Base-by-base conservation (phyloP, 176 grass and related monocot species). In the Canna indica region DNA sequence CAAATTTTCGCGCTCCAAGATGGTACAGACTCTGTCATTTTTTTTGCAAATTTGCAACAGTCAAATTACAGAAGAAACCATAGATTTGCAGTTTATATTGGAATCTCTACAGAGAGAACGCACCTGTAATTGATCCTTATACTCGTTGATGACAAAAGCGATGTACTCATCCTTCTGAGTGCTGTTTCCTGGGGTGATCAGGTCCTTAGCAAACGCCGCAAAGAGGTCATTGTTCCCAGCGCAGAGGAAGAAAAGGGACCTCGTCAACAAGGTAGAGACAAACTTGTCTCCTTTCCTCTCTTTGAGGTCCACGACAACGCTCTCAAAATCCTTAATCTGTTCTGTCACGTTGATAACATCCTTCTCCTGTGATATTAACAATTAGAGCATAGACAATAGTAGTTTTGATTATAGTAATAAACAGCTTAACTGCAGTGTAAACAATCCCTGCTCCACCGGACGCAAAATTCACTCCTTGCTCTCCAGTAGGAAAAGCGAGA, bases 401-500 rank as follows among this genome's bases (percentile, higher is more conserved):
- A 24, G 39, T 48, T 36, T 17, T 20, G 28, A 17, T 69, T 56
- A 41, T 39, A 47, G 15, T 24, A 13, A 46, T 33, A 4, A 66
- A 45, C 45, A 61, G 32, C 81, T 75, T 53, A n/a, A 79, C 82
- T 54, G 77, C 67, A 16, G 54, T 67, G 36, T 76, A 15, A n/a
- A 84, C 77, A 68, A 84, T 59, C 34, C 82, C 77, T 15, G 82
- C 75, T 16, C 82, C 82, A 3, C 27, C 82, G 30, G 82, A 84
- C 22, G 82, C 82, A 18, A 76, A 84, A 56, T 34, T 84, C 35
- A 76, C 72, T 20, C 77, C 82, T 76, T 30, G 31, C 3, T 0
- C 52, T 12, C 2, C 56, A 71, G 36, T 72, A 33, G 57, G 57
- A 4, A 80, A 36, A 31, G 82, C 76, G 60, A 80, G 77, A 76